These are phyloP conservation scores for Pseudonitzschia pungens DNA, from an alignment of 108 stramenopile species.

Conservation along the genomic window DNA sequence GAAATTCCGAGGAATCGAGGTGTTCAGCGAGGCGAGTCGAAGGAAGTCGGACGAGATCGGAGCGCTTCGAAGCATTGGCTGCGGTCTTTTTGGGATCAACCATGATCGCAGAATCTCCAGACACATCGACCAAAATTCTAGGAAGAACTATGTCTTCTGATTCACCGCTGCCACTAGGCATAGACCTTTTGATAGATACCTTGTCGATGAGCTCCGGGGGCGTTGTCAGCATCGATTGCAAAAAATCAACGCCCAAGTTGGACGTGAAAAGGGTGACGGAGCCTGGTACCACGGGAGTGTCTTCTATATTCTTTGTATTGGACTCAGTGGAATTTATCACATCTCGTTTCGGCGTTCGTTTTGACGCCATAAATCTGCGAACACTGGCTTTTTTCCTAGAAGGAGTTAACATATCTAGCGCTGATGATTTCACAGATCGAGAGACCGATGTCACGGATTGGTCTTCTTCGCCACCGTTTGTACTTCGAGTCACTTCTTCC, in stretches of 20 bases:
- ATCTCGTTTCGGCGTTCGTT: constrained; percentile 7
- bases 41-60: constrained; percentile 74
- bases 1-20: constrained; percentile 60
- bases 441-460: neutral
- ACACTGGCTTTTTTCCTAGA: neutral
- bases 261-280: constrained; percentile 54
- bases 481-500: constrained; percentile 9
- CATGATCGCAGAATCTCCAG: constrained; percentile 76
- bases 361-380: constrained; percentile 23
- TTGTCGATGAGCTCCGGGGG: constrained; percentile 42
- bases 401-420: neutral
- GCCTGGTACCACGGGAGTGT: constrained; percentile 26
- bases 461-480: constrained; percentile 1
- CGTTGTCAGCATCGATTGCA: constrained; percentile 61
- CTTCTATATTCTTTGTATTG: constrained; percentile 2
- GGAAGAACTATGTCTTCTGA: constrained; percentile 25
- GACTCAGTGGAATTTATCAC: neutral
- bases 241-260: constrained; percentile 63
- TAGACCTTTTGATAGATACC: neutral
- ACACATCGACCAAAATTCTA: constrained; percentile 66
- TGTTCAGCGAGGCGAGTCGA: constrained; percentile 52
- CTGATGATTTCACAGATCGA: neutral
- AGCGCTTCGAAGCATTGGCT: constrained; percentile 37
- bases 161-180: neutral
- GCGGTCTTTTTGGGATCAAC: constrained; percentile 41